Evolutionary conservation across 805 yeast genomes (phyloP), one percentile per base, ranked within the genome.

Genomic region (Grigorovia yakushimaensis): DNA sequence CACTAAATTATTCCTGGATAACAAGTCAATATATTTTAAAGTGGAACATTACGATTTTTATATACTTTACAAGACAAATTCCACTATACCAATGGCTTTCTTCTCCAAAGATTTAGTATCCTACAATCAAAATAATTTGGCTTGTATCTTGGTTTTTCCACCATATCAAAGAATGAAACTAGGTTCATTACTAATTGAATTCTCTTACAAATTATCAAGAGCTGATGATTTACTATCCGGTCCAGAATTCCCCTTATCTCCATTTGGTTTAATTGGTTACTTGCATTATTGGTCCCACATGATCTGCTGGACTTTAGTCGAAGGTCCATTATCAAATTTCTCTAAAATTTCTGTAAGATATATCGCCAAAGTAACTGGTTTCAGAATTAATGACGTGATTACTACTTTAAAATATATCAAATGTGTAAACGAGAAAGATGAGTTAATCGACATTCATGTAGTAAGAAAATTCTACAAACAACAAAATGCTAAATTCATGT

Each of bases 131-230:
- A 86, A 89, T 62, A 93, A 91, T 60, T 69, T 93, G 37, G 96
- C 97, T 0, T 93, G 98, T 60, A 84, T 93, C 11, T 73, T 93
- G 53, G 79, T 88, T 3, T 85, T 93, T 51, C 98, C 98, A 1
- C 96, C 96, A 2, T 93, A 79, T 61, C 98, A 91, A 62, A 72
- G 87, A 49, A 73, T 75, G 39, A 82, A 79, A 7, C 62, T 89
- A 22, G 98, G 98, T 0, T 79, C 87, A 5, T 69, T 87, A 10
- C 62, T 93, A 38, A 86, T 93, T 15, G 87, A 87, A 50, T 85
- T 88, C 54, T 86, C 94, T 37, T 93, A 91, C 59, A 80, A 74
- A 27, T 62, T 89, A 19, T 87, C 96, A 0, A 69, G 77, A 38
- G 74, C 73, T 15, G 84, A 84, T 40, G 79, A 77, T 27, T 55